A percentile compares a stretch with the other conserved stretches of the same genome.
These are phyloP conservation scores for Phytopythium litorale DNA, from an alignment of 352 stramenopile genomes.

Conservation along the genomic window DNA sequence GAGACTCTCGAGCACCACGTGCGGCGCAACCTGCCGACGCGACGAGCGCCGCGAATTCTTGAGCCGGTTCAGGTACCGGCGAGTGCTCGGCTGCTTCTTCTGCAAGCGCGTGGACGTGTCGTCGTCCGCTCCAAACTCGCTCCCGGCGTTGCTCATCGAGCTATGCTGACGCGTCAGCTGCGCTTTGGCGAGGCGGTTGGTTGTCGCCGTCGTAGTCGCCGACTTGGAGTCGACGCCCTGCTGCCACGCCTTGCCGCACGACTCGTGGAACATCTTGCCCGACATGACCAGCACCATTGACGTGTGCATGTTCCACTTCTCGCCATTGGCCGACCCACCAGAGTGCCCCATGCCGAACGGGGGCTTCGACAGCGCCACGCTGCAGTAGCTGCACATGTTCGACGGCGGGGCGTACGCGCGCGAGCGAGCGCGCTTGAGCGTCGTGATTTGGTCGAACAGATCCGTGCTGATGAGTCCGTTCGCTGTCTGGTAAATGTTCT, in stretches of 20 bases:
- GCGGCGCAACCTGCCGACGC: constrained; percentile 59
- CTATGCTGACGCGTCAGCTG: constrained; percentile 33
- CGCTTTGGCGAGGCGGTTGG: constrained; percentile 19
- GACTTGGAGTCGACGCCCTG: constrained; percentile 68
- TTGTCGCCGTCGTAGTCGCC: constrained; percentile 17
- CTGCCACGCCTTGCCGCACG: constrained; percentile 82
- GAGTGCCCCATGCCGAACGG: constrained; percentile 85
- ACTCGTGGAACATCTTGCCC: constrained; percentile 82
- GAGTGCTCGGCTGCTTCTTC: constrained; percentile 75
- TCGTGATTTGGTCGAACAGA: constrained; percentile 82
- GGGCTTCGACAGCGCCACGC: constrained; percentile 74
- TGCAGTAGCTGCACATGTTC: constrained; percentile 77
- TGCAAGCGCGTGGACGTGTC: constrained; percentile 53
- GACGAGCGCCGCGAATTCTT: constrained; percentile 66
- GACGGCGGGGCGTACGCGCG: constrained; percentile 69
- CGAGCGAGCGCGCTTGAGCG: constrained; percentile 69
- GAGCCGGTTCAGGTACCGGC: constrained; percentile 72
- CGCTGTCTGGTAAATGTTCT: constrained; percentile 87
- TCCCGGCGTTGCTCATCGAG: constrained; percentile 32
- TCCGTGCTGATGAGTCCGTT: constrained; percentile 82
- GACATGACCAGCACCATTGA: constrained; percentile 82
- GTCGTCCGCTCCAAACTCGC: constrained; percentile 34
- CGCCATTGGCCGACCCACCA: constrained; percentile 36
- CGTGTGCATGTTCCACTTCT: constrained; percentile 84
- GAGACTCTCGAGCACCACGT: constrained; percentile 77